Percentiles rank a stretch among this genome's conserved stretches.
Conservation (phyloP, 495 filamentous ascomycete genomes). For the Aspergillus haitiensis region DNA sequence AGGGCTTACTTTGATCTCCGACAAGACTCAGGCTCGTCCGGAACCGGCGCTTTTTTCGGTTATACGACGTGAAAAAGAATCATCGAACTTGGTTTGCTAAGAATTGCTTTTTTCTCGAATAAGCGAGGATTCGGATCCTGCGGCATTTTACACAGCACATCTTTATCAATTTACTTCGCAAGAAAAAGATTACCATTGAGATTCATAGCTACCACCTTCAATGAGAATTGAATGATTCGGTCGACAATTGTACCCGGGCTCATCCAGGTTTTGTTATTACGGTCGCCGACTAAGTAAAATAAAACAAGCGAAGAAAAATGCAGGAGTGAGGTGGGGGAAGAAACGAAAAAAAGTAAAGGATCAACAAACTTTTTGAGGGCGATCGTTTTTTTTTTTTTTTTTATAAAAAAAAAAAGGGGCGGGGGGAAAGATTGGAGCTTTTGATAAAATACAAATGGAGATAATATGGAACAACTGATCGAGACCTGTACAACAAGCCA, state of each 20-base stretch:
- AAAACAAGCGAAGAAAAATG: no score
- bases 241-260: background rate
- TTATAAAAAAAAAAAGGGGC: no score
- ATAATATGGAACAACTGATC: background rate
- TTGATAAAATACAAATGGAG: background rate
- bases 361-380: background rate
- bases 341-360: background rate
- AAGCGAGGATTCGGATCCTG: constrained; percentile 13
- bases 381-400: no score
- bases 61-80: constrained; percentile 4
- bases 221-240: background rate
- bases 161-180: constrained; percentile 5
- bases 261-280: background rate
- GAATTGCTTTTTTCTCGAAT: constrained; percentile 8
- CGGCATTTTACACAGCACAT: constrained; percentile 13
- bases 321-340: no score
- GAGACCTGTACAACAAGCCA: background rate
- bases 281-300: background rate
- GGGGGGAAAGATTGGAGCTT: background rate
- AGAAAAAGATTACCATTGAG: constrained; percentile 3
- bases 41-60: background rate
- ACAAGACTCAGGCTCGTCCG: background rate
- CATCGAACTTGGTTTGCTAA: constrained; percentile 5
- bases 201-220: constrained; percentile 13
- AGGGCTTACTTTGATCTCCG: no score